phyloP scores from a whole-genome alignment of 805 yeast genomes.

The Candida dajiaensis region DNA sequence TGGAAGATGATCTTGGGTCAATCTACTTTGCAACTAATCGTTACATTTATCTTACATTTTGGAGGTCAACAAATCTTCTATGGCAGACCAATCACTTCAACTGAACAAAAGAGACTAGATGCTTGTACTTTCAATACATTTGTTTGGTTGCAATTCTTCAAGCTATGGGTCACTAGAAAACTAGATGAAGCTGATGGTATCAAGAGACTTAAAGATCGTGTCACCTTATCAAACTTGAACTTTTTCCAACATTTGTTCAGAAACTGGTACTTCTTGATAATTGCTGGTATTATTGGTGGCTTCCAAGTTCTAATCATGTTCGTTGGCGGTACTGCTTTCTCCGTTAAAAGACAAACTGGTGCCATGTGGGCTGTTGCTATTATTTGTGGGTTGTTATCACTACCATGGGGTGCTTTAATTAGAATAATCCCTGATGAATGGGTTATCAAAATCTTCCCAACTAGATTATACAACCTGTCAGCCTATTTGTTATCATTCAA shows the following conservation, averaged over 20 bases:
- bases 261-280: slow-evolving; percentile 75
- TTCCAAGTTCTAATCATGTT: slow-evolving; percentile 89
- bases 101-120: slow-evolving; percentile 52
- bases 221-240: slow-evolving; percentile 62
- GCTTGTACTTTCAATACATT: slow-evolving; percentile 93
- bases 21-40: slow-evolving; percentile 65
- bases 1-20: slow-evolving; percentile 98
- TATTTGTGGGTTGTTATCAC: slow-evolving; percentile 69
- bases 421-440: slow-evolving; percentile 81
- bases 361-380: slow-evolving; percentile 89
- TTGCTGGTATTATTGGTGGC: slow-evolving; percentile 70
- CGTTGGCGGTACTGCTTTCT: slow-evolving; percentile 95
- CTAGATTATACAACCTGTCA: slow-evolving; percentile 27
- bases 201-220: slow-evolving; percentile 48
- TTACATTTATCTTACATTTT: slow-evolving; percentile 80
- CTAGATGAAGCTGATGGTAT: slow-evolving; percentile 82
- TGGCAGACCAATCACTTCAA: slow-evolving; percentile 28
- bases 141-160: slow-evolving; percentile 97
- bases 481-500: slow-evolving; percentile 15
- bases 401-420: slow-evolving; percentile 74
- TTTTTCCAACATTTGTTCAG: slow-evolving; percentile 77
- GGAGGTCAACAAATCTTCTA: slow-evolving; percentile 62
- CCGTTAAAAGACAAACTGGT: slow-evolving; percentile 72
- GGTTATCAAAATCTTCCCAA: slow-evolving; percentile 63
- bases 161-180: slow-evolving; percentile 84